Percentiles rank a stretch among this genome's conserved stretches.
phyloP scores from a whole-genome alignment of 1,139 yeast genomes.

The Taiozyma sp. region DNA sequence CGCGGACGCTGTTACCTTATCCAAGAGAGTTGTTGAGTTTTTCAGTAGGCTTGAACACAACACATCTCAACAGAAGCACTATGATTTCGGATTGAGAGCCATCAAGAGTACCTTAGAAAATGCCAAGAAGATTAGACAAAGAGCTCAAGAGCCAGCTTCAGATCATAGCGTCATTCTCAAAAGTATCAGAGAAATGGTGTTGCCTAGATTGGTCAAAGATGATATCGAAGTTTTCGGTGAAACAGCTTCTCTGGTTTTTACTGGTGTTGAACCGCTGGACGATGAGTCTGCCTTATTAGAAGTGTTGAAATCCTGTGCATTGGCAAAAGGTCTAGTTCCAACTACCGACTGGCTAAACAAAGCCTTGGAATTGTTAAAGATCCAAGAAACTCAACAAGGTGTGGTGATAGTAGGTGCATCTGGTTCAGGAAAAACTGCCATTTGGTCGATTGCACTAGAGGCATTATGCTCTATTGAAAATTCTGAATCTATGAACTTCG shows the following conservation, averaged over 20 bases:
- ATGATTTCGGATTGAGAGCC: constrained; percentile 87
- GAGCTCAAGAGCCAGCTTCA: constrained; percentile 19
- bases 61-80: constrained; percentile 60
- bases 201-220: constrained; percentile 54
- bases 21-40: constrained; percentile 49
- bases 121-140: constrained; percentile 45
- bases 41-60: constrained; percentile 37
- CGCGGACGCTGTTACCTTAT: constrained; percentile 38
- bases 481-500: constrained; percentile 35
- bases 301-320: constrained; percentile 22
- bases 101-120: constrained; percentile 58
- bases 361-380: constrained; percentile 54
- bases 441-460: constrained; percentile 44
- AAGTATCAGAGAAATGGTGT: constrained; percentile 53
- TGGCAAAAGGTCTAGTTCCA: constrained; percentile 22
- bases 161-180: constrained; percentile 43
- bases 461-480: constrained; percentile 36
- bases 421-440: constrained; percentile 68
- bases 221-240: constrained; percentile 41
- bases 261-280: constrained; percentile 19
- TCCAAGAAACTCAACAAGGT: constrained; percentile 70
- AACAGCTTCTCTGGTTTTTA: constrained; percentile 28
- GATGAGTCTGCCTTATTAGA: constrained; percentile 18
- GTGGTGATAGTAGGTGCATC: constrained; percentile 75
- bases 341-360: constrained; percentile 47